Evolutionary conservation across 768 basidiomycete genomes (phyloP).

Genomic region (Sutorius australiensis): DNA sequence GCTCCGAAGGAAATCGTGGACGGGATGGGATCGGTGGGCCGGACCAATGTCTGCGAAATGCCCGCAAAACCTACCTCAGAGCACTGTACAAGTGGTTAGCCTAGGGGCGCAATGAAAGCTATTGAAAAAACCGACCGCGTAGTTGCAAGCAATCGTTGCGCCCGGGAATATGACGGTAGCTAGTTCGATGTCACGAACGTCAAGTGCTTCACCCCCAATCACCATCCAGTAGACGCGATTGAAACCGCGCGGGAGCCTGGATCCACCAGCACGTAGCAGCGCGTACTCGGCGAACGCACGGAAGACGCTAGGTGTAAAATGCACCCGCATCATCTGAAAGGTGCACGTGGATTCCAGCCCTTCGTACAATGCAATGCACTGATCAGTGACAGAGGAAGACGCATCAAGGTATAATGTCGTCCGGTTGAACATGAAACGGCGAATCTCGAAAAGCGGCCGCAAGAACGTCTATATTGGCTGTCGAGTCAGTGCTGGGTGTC

Average conservation of each 20-base stretch:
- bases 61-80: conserved; percentile 16
- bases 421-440: conserved; percentile 18
- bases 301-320: conserved; percentile 16
- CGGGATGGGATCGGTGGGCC: conserved; percentile 13
- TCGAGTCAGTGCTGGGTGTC: background rate
- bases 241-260: conserved; percentile 12
- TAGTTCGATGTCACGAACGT: conserved; percentile 9
- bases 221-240: conserved; percentile 17
- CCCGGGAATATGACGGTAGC: conserved; percentile 12
- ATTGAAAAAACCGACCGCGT: conserved; percentile 4
- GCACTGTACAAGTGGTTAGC: conserved; percentile 1
- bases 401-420: conserved; percentile 12
- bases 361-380: conserved; percentile 9
- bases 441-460: conserved; percentile 16
- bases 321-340: conserved; percentile 12
- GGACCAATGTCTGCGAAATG: conserved; percentile 13
- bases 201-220: conserved; percentile 13
- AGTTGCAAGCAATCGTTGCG: conserved; percentile 14
- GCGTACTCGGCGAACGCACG: conserved; percentile 16
- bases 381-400: conserved; percentile 6
- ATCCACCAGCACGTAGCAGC: conserved; percentile 5
- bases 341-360: conserved; percentile 12
- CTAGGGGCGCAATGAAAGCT: background rate
- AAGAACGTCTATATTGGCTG: conserved; percentile 8
- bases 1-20: conserved; percentile 10